A percentile compares a stretch with the other conserved stretches of the same genome.
phyloP scores from a whole-genome alignment of 352 stramenopile species.

The Phytopythium kandeliae region DNA sequence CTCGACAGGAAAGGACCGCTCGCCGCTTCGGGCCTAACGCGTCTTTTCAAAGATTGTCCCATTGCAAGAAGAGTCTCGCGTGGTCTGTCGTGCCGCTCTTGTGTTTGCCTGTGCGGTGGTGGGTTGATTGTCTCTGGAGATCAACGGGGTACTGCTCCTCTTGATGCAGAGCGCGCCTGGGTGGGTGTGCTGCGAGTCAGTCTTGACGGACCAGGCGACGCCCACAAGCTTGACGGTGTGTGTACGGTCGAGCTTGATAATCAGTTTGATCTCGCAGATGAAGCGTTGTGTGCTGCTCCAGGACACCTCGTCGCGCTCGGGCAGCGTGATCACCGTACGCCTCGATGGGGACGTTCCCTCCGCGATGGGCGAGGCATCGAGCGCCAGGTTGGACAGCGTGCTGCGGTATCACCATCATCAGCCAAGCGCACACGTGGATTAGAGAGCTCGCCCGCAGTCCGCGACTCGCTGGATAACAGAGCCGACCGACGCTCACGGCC shows the following conservation, averaged over 20 bases:
- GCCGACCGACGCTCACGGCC: constrained; percentile 41
- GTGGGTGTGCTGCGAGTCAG: constrained; percentile 46
- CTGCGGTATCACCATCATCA: constrained; percentile 15
- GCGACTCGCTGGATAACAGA: not conserved
- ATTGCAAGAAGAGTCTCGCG: constrained; percentile 1
- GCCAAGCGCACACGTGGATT: constrained; percentile 2
- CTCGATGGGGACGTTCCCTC: constrained; percentile 45
- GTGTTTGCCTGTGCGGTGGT: too few relatives aligned
- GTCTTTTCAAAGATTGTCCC: constrained; percentile 10
- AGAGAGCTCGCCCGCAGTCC: not conserved
- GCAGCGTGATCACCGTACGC: constrained; percentile 31
- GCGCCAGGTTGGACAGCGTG: constrained; percentile 45
- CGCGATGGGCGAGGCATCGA: constrained; percentile 22
- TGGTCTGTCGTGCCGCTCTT: too few relatives aligned
- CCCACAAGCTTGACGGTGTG: constrained; percentile 45
- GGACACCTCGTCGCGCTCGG: constrained; percentile 29
- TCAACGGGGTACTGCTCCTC: too few relatives aligned
- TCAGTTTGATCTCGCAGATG: constrained; percentile 52
- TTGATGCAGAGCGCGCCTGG: too few relatives aligned
- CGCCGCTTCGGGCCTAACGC: not conserved
- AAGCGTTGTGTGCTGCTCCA: constrained; percentile 39
- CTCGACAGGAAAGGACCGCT: constrained; percentile 6
- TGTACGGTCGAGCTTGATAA: constrained; percentile 37
- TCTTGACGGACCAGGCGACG: constrained; percentile 50
- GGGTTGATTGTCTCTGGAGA: too few relatives aligned